A percentile compares a stretch with the other conserved stretches of the same genome.
These are phyloP conservation scores for Podila epicladia DNA, from an alignment of 192 early-diverging fungal species.

Conservation along the genomic window DNA sequence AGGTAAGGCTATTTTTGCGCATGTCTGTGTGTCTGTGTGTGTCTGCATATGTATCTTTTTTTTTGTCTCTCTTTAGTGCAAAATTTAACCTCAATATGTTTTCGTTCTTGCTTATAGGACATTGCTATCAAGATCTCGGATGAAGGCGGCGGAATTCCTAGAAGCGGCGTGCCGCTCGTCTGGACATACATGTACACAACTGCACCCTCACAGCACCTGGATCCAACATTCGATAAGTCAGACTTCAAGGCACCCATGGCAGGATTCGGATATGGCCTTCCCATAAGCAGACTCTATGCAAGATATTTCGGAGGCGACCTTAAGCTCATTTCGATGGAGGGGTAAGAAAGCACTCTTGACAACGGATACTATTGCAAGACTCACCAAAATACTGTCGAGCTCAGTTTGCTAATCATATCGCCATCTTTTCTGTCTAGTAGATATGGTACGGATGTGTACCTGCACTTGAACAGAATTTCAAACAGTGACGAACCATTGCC, in stretches of 20 bases:
- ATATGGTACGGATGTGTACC: constrained; percentile 94
- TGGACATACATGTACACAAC: constrained; percentile 97
- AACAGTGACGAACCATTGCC: constrained; percentile 90
- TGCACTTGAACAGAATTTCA: constrained; percentile 89
- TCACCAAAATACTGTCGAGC: background rate
- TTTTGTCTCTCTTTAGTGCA: background rate
- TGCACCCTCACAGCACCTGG: constrained; percentile 74
- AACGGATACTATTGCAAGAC: constrained; percentile 6
- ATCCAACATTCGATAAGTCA: constrained; percentile 75
- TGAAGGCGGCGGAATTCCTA: constrained; percentile 93
- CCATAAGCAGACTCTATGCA: constrained; percentile 90
- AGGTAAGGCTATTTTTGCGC: constrained; percentile 52
- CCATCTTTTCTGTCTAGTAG: constrained; percentile 24
- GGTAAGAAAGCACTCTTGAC: constrained; percentile 56
- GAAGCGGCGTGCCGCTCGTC: constrained; percentile 87
- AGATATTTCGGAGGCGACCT: constrained; percentile 98
- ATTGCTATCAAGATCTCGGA: constrained; percentile 97
- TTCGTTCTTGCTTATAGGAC: constrained; percentile 64
- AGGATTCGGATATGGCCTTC: constrained; percentile 96
- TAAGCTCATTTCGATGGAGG: constrained; percentile 94
- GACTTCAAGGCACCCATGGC: constrained; percentile 85
- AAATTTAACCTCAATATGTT: background rate
- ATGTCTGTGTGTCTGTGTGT: no score
- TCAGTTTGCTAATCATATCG: background rate
- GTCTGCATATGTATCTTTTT: background rate